Percentiles rank a stretch among this genome's conserved stretches.
Evolutionary conservation across 257 asterid species (phyloP).

Genomic region (Solanum infundibuliforme): DNA sequence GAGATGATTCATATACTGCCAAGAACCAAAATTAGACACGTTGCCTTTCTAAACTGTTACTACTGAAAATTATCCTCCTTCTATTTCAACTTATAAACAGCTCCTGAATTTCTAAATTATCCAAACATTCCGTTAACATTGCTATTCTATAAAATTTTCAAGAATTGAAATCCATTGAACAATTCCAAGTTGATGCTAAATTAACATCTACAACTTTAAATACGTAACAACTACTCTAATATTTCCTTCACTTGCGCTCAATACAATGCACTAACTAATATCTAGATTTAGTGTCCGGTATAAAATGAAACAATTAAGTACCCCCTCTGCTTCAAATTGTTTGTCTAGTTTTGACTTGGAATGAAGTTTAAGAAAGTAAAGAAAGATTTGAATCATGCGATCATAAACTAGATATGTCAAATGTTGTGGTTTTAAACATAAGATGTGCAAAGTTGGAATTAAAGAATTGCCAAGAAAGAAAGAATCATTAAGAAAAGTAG

Average conservation of each 20-base stretch:
- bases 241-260: background rate
- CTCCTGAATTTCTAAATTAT: background rate
- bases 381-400: background rate
- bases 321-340: background rate
- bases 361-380: background rate
- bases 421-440: too few species aligned
- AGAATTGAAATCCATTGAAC: background rate
- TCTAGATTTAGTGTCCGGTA: background rate
- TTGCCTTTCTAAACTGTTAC: background rate
- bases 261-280: background rate
- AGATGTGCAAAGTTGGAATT: background rate
- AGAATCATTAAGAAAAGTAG: background rate
- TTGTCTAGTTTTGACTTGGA: background rate
- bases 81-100: background rate
- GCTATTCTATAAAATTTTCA: background rate
- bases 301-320: background rate
- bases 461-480: background rate
- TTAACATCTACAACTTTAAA: background rate
- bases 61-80: background rate
- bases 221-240: background rate
- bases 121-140: background rate
- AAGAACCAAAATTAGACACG: background rate
- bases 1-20: conserved; percentile 62
- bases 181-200: background rate
- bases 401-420: too few species aligned